Evolutionary conservation across 2,329 filamentous ascomycete species (phyloP).

Genomic region (Parastagonospora avenae): DNA sequence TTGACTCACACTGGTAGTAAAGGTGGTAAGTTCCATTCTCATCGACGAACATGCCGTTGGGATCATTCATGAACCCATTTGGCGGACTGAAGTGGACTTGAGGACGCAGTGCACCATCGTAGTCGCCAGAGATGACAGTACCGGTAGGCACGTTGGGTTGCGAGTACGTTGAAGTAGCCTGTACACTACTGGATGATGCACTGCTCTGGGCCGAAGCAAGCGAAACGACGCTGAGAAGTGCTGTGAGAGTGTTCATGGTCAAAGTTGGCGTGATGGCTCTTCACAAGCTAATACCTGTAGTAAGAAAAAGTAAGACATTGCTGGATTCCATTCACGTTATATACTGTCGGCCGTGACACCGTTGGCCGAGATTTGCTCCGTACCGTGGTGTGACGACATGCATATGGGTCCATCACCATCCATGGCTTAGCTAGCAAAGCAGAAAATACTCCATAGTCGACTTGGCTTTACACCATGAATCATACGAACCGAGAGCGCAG

Average conservation of each 20-base stretch:
- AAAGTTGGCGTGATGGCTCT: too few species aligned
- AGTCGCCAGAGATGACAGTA: slow-evolving; percentile 47
- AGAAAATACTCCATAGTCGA: too few species aligned
- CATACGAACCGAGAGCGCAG: background rate
- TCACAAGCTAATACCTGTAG: too few species aligned
- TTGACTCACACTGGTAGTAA: slow-evolving; percentile 65
- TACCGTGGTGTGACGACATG: background rate
- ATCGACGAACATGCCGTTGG: slow-evolving; percentile 68
- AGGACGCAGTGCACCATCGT: slow-evolving; percentile 51
- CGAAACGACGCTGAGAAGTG: background rate
- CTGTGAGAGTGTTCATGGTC: background rate
- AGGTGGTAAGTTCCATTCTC: slow-evolving; percentile 64
- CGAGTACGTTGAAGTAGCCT: slow-evolving; percentile 24
- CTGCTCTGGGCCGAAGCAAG: slow-evolving; percentile 1
- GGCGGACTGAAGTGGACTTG: slow-evolving; percentile 64
- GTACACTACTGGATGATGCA: background rate
- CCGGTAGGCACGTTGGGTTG: slow-evolving; percentile 37
- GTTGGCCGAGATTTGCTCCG: background rate
- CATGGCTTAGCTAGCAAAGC: background rate
- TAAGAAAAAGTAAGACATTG: too few species aligned
- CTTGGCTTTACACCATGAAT: too few species aligned
- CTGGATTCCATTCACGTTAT: too few species aligned
- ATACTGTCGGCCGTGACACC: too few species aligned
- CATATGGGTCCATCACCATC: background rate
- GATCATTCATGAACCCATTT: slow-evolving; percentile 61